A percentile compares a stretch with the other conserved stretches of the same genome.
These are phyloP conservation scores for Bremia lactucae DNA, from an alignment of 352 stramenopile species.

Conservation along the genomic window DNA sequence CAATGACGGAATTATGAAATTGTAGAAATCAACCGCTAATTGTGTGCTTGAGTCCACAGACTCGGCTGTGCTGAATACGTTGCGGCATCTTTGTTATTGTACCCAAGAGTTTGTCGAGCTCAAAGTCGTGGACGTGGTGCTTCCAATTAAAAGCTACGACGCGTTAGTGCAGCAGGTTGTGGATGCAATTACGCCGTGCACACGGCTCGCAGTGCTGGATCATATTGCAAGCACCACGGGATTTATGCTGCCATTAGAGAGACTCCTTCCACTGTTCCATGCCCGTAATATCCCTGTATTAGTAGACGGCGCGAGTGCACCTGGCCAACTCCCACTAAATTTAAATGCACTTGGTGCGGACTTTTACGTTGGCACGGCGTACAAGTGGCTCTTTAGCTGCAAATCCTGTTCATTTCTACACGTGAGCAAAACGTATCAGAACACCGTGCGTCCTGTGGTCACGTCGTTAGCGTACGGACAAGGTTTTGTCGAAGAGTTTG, in stretches of 20 bases:
- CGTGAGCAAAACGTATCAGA: slow-evolving; percentile 70
- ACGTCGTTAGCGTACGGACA: slow-evolving; percentile 75
- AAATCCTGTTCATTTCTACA: slow-evolving; percentile 82
- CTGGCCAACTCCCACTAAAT: slow-evolving; percentile 62
- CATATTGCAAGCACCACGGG: slow-evolving; percentile 72
- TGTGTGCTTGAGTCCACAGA: slow-evolving; percentile 23
- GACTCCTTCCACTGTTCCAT: slow-evolving; percentile 78
- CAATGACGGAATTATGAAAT: background rate
- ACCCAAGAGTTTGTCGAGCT: slow-evolving; percentile 84
- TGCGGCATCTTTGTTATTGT: slow-evolving; percentile 77
- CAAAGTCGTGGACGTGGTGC: slow-evolving; percentile 71
- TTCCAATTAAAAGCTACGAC: slow-evolving; percentile 64
- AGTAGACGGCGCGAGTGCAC: slow-evolving; percentile 67
- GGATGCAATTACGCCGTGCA: slow-evolving; percentile 70
- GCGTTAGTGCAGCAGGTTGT: slow-evolving; percentile 56
- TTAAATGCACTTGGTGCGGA: slow-evolving; percentile 53
- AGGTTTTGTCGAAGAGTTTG: slow-evolving; percentile 76
- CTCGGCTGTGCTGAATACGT: slow-evolving; percentile 70
- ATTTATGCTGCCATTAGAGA: slow-evolving; percentile 70
- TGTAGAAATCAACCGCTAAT: background rate
- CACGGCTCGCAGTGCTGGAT: slow-evolving; percentile 71
- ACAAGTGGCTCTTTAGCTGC: slow-evolving; percentile 83
- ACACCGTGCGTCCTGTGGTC: slow-evolving; percentile 65
- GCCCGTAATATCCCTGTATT: slow-evolving; percentile 64
- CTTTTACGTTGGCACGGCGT: slow-evolving; percentile 77